Conservation (phyloP, 2,329 filamentous ascomycete genomes). For the Fusarium chaquense region DNA sequence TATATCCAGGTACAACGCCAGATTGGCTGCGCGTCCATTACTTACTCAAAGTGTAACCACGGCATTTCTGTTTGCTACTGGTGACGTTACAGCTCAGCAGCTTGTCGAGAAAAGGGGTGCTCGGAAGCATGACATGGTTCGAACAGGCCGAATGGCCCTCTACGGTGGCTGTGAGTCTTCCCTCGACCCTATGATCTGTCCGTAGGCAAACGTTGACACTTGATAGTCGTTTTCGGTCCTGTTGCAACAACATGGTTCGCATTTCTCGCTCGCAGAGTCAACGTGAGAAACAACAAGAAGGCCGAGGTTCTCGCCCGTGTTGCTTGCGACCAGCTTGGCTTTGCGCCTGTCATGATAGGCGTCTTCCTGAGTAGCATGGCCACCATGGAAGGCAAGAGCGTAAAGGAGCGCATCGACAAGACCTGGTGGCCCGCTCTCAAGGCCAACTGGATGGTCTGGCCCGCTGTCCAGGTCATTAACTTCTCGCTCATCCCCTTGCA, state of each 20-base stretch:
- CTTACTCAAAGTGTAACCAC: conserved; percentile 93
- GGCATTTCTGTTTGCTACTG: conserved; percentile 90
- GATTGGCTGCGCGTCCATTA: conserved; percentile 82
- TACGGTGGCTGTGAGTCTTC: conserved; percentile 77
- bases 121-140: conserved; percentile 77
- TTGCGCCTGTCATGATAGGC: conserved; percentile 85
- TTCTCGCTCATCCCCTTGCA: conserved; percentile 89
- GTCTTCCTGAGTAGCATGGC: conserved; percentile 89
- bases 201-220: conserved; percentile 19
- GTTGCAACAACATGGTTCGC: conserved; percentile 88
- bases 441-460: conserved; percentile 92
- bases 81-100: conserved; percentile 92
- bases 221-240: conserved; percentile 82
- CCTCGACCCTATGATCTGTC: background rate
- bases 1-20: conserved; percentile 81
- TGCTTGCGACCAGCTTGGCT: conserved; percentile 81
- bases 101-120: conserved; percentile 84
- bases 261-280: conserved; percentile 78
- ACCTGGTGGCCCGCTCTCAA: conserved; percentile 78
- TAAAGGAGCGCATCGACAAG: conserved; percentile 75
- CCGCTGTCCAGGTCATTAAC: conserved; percentile 84
- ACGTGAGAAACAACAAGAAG: conserved; percentile 72
- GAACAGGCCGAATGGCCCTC: conserved; percentile 82
- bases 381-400: conserved; percentile 74
- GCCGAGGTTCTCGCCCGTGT: conserved; percentile 82